Conservation (phyloP, 2,329 filamentous ascomycete genomes). For the Geosmithia flava region DNA sequence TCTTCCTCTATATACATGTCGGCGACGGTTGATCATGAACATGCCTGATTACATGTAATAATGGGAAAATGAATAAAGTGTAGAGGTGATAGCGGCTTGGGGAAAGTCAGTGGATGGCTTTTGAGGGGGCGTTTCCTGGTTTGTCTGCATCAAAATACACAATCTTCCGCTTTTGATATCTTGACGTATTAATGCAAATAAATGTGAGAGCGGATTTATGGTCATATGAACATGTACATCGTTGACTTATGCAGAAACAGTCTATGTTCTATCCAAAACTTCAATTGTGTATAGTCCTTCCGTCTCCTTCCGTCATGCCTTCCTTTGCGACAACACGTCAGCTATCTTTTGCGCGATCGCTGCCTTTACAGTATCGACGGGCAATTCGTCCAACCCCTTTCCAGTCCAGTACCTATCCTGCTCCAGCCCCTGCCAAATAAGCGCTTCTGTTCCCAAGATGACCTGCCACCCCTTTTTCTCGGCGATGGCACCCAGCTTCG, state of each 20-base stretch:
- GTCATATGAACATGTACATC: too few species aligned
- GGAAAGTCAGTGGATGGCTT: too few species aligned
- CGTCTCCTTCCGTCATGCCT: background rate
- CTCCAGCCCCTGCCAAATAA: slow-evolving; percentile 68
- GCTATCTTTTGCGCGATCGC: slow-evolving; percentile 30
- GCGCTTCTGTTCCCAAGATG: slow-evolving; percentile 61
- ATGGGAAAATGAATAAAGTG: too few species aligned
- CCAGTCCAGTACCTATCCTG: slow-evolving; percentile 58
- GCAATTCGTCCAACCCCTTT: slow-evolving; percentile 41
- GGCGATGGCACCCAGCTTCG: slow-evolving; percentile 50
- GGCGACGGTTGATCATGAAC: too few species aligned
- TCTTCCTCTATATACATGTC: too few species aligned
- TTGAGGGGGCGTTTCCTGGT: too few species aligned
- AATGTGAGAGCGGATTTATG: too few species aligned
- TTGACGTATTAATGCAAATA: too few species aligned
- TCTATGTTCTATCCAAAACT: background rate
- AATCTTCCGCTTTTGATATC: too few species aligned
- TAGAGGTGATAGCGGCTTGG: too few species aligned
- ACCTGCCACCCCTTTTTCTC: slow-evolving; percentile 56
- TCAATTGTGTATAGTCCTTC: background rate
- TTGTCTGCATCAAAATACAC: too few species aligned
- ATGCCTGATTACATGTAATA: too few species aligned
- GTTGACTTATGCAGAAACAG: background rate
- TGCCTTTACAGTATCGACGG: slow-evolving; percentile 45
- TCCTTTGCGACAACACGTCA: slow-evolving; percentile 4